Evolutionary conservation across 2,329 filamentous ascomycete species (phyloP).

Genomic region (Akanthomyces uredinophilus): DNA sequence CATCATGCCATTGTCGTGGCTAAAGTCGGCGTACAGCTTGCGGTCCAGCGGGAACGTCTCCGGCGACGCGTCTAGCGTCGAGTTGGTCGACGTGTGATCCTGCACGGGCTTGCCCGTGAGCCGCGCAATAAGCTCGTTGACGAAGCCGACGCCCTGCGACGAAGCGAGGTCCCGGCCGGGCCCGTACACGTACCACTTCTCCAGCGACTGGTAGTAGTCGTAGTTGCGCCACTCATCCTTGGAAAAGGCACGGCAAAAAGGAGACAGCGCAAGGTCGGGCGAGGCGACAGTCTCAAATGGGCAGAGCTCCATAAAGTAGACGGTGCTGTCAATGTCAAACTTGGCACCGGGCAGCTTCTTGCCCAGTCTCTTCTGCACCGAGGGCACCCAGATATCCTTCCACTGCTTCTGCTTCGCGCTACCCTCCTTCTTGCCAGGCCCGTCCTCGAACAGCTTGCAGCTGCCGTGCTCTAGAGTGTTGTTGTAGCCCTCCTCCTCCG

Average conservation of each 20-base stretch:
- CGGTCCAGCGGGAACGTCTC: conserved; percentile 68
- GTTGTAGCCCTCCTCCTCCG: conserved; percentile 62
- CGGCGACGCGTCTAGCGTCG: conserved; percentile 63
- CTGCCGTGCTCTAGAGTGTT: conserved; percentile 75
- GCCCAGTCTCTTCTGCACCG: conserved; percentile 67
- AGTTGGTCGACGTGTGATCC: conserved; percentile 72
- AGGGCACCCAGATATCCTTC: conserved; percentile 57
- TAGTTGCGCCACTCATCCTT: conserved; percentile 69
- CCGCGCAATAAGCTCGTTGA: conserved; percentile 81
- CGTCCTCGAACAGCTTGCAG: conserved; percentile 66
- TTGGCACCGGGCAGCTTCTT: conserved; percentile 61
- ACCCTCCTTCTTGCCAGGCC: conserved; percentile 44
- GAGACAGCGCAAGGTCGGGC: conserved; percentile 45
- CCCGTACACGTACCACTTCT: conserved; percentile 80
- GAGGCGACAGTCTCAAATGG: conserved; percentile 76
- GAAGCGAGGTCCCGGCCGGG: conserved; percentile 73
- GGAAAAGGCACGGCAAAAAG: conserved; percentile 74
- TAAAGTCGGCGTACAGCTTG: conserved; percentile 80
- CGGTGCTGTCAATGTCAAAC: conserved; percentile 55
- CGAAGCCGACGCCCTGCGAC: conserved; percentile 81
- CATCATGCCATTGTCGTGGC: conserved; percentile 84
- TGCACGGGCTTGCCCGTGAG: conserved; percentile 63
- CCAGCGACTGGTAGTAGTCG: conserved; percentile 73
- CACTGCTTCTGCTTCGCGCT: conserved; percentile 51
- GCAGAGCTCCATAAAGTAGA: conserved; percentile 83